Percentiles rank a stretch among this genome's conserved stretches.
These are phyloP conservation scores for Quercus agrifolia DNA, from an alignment of 306 rosid species.

Conservation along the genomic window DNA sequence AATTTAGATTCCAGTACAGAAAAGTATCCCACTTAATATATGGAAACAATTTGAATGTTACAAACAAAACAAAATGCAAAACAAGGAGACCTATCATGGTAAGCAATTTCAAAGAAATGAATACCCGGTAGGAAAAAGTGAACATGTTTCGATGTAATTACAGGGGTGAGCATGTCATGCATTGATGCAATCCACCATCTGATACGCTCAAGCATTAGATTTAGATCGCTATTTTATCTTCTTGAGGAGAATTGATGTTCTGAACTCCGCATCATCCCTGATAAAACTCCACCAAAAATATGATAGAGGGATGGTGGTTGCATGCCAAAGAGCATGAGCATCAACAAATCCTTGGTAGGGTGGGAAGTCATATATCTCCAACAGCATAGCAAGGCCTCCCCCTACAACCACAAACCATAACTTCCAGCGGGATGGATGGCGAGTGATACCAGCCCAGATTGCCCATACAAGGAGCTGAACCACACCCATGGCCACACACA, in stretches of 20 bases:
- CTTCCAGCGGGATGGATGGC: slow-evolving; percentile 69
- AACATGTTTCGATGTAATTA: slow-evolving; percentile 37
- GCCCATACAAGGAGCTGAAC: slow-evolving; percentile 86
- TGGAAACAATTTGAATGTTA: slow-evolving; percentile 40
- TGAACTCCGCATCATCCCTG: slow-evolving; percentile 87
- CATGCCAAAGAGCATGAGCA: slow-evolving; percentile 78
- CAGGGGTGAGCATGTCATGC: slow-evolving; percentile 32
- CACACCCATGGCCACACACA: slow-evolving; percentile 56
- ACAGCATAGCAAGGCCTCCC: slow-evolving; percentile 55
- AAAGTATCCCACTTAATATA: slow-evolving; percentile 31
- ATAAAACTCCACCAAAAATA: slow-evolving; percentile 92
- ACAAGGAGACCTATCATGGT: slow-evolving; percentile 43
- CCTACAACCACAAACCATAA: slow-evolving; percentile 65
- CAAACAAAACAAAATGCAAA: slow-evolving; percentile 27
- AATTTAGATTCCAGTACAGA: slow-evolving; percentile 34
- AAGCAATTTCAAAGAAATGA: slow-evolving; percentile 45
- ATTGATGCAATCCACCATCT: slow-evolving; percentile 37
- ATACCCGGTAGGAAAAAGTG: slow-evolving; percentile 41
- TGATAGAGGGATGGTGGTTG: slow-evolving; percentile 70
- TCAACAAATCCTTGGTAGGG: slow-evolving; percentile 86
- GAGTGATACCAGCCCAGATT: slow-evolving; percentile 51
- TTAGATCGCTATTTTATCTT: slow-evolving; percentile 52
- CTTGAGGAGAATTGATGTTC: slow-evolving; percentile 57
- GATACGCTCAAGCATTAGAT: slow-evolving; percentile 14
- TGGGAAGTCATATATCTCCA: slow-evolving; percentile 80